Evolutionary conservation across 2,329 filamentous ascomycete genomes (phyloP).

Genomic region (Coniochaeta sp.): DNA sequence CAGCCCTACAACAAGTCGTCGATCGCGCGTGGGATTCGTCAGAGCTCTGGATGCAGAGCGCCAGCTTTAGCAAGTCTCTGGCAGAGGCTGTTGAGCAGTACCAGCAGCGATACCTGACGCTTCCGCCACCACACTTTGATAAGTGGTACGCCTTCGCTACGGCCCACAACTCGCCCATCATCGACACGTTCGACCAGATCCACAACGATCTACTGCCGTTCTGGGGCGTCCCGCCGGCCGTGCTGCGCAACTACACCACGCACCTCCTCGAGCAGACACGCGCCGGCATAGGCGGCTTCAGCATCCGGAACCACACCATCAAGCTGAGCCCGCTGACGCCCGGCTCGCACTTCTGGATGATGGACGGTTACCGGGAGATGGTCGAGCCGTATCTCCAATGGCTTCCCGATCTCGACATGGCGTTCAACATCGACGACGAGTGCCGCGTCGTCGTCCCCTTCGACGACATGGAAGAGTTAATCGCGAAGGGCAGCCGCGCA

Average conservation of each 20-base stretch:
- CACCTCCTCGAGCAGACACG: conserved; percentile 21
- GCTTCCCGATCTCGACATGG: conserved; percentile 45
- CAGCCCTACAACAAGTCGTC: too few species aligned
- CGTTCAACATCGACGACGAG: conserved; percentile 44
- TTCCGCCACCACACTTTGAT: conserved; percentile 82
- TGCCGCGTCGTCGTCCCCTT: conserved; percentile 38
- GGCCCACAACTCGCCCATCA: conserved; percentile 58
- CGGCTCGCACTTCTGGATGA: conserved; percentile 29
- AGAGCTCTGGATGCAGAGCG: conserved; percentile 2
- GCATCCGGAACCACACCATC: conserved; percentile 22
- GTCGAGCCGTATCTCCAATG: conserved; percentile 32
- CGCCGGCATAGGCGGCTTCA: conserved; percentile 23
- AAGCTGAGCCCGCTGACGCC: conserved; percentile 22
- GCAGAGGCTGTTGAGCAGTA: conserved; percentile 74
- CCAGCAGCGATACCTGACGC: conserved; percentile 69
- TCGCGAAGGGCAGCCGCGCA: too few species aligned
- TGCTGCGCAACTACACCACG: conserved; percentile 46
- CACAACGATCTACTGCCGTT: conserved; percentile 60
- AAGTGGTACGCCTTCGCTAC: conserved; percentile 51
- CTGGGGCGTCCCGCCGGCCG: conserved; percentile 56
- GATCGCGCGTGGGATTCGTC: too few species aligned
- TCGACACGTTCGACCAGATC: conserved; percentile 67
- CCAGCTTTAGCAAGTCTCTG: conserved; percentile 45
- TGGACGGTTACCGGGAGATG: conserved; percentile 28
- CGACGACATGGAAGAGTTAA: conserved; percentile 34